Evolutionary conservation across 345 rosid genomes (phyloP), one percentile per base, ranked within the genome.

Genomic region (Sonneratia alba): DNA sequence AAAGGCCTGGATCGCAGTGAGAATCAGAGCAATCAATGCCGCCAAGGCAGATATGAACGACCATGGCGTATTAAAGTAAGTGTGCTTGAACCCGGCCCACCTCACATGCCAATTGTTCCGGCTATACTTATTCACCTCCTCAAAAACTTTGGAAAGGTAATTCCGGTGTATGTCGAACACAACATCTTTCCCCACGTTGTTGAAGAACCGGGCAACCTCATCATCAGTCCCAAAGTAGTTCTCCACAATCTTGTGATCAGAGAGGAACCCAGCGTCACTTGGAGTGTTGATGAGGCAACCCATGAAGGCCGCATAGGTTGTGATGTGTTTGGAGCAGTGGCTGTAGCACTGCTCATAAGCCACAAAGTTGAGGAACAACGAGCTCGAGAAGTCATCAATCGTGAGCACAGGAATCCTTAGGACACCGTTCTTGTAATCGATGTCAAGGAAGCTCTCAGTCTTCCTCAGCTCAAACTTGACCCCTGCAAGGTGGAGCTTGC

Each of bases 51-150:
- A 85, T 19, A 79, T 76, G 77, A 84, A 85, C 11, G 92, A 84
- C 96, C 92, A 90, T 13, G 86, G 88, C 36, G 82, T 80, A 56
- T 74, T 78, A 16, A 86, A 88, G 71, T 90, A 89, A 1, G 78
- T 80, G 55, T 79, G 79, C 78, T 74, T 79, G 76, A 86, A 86
- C 40, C 78, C 79, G 45, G 89, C 88, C 83, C 96, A 86, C 0
- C 76, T 69, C 21, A 85, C 85, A 62, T 81, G 83, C 81, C 84
- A 85, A 69, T 22, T 56, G 69, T 83, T 87, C 74, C 51, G 76
- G 70, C 79, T 76, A 79, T 85, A 82, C 74, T 77, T 74, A 13
- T 88, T 81, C 32, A 90, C 89, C 27, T 79, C 85, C 74, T 81
- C 73, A 18, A 87, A 87, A 68, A 84, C 72, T 32, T 73, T 62